Evolutionary conservation across 1,284 basidiomycete species (phyloP), one percentile per base, ranked within the genome.

Genomic region (Cutaneotrichosporon sp.): DNA sequence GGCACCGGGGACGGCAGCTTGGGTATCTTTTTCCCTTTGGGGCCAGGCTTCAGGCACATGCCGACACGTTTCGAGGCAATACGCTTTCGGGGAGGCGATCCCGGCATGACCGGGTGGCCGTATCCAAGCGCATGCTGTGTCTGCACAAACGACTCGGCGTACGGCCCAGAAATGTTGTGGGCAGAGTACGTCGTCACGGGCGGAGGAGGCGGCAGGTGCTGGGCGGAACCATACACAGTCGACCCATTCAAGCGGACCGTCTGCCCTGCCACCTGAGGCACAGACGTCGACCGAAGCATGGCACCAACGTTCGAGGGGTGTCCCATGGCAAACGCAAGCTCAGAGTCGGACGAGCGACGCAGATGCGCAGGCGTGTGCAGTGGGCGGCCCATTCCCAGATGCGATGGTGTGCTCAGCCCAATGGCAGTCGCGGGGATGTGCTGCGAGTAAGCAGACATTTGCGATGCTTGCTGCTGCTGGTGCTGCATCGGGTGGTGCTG

Each of bases 31-130:
- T 63, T 65, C 34, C 58, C 59, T 33, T 60, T 61, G 38, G 63
- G 63, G 13, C 64, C 64, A 3, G 64, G 64, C 39, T 60, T 59
- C 22, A 65, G 50, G 41, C 60, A 60, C 44, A 50, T 60, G 45
- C 64, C 64, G 26, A 65, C 55, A 26, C 58, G 58, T 42, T 60
- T 60, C 8, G 55, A 47, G 7, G 49, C 44, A 14, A 46, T 30
- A 13, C 58, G 55, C 47, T 57, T 56, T 30, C 55, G 55, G 3
- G 55, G 58, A 22, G 52, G 51, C 8, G 46, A 46, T n/a, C 22
- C 39, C 21, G 21, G 33, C 41, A 37, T 33, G 18, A 14, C 39
- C 17, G 30, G 47, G 20, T 47, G 49, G 15, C 49, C 49, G n/a
- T 40, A 55, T 8, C 52, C 52, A 26, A 55, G 38, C 12, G 17